Evolutionary conservation across 1,139 yeast species (phyloP).

Genomic region (Taphrina pruni): DNA sequence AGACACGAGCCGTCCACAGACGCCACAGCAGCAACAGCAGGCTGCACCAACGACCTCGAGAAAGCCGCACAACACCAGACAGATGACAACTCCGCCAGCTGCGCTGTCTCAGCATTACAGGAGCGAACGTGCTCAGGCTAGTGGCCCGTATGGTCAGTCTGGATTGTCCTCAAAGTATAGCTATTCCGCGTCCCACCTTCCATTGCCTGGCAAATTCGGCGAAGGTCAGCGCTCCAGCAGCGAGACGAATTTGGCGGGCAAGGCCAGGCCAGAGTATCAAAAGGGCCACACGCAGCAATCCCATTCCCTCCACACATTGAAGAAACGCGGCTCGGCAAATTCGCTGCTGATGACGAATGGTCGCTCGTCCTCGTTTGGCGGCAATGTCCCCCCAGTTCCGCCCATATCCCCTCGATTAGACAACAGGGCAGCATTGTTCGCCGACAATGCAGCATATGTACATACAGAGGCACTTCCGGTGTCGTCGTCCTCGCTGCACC

Average conservation of each 20-base stretch:
- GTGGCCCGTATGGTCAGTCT: background rate
- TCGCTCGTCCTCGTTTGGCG: constrained; percentile 22
- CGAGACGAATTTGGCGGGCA: constrained; percentile 23
- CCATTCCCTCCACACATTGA: constrained; percentile 21
- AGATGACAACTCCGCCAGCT: constrained; percentile 36
- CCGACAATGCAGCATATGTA: constrained; percentile 32
- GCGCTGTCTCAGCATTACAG: constrained; percentile 36
- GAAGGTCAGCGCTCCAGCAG: constrained; percentile 31
- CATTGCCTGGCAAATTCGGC: constrained; percentile 11
- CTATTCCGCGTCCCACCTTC: constrained; percentile 29
- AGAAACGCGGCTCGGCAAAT: constrained; percentile 20
- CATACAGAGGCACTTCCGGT: constrained; percentile 21
- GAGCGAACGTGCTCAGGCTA: background rate
- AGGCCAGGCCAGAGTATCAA: background rate
- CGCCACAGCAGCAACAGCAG: constrained; percentile 7
- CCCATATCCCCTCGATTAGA: constrained; percentile 18
- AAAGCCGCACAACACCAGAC: constrained; percentile 15
- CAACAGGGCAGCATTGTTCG: constrained; percentile 28
- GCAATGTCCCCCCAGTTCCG: constrained; percentile 35
- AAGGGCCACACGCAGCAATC: constrained; percentile 27
- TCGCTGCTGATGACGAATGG: constrained; percentile 15
- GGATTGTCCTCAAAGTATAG: constrained; percentile 15
- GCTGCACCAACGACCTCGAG: background rate
- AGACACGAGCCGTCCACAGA: background rate
- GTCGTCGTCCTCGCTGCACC: background rate